Evolutionary conservation across 2,329 filamentous ascomycete species (phyloP).

Genomic region (Diaporthe ilicicola): DNA sequence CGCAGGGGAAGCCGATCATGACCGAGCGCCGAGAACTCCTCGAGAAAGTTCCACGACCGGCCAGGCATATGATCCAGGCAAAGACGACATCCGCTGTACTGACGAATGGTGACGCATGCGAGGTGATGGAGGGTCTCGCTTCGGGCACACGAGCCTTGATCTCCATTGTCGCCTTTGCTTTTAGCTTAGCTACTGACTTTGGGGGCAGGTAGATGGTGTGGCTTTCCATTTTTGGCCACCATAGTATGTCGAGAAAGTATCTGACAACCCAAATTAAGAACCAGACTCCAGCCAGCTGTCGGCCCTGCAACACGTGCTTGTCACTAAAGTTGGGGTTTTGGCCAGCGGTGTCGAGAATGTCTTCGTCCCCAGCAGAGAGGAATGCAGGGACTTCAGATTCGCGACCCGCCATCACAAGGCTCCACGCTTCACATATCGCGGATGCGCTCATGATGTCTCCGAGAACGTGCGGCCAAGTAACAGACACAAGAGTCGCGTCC

Average conservation of each 20-base stretch:
- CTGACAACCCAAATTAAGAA: not conserved
- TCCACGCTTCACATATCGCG: conserved; percentile 50
- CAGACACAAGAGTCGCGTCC: conserved; percentile 50
- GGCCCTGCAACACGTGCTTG: not conserved
- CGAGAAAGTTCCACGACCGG: not conserved
- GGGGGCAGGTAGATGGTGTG: not conserved
- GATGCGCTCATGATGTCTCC: conserved; percentile 50
- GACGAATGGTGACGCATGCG: not conserved
- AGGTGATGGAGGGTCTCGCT: not conserved
- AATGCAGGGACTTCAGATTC: conserved; percentile 1
- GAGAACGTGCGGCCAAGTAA: conserved; percentile 51
- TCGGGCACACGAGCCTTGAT: not conserved
- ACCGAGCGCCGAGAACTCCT: not conserved
- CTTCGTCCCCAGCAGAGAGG: not conserved
- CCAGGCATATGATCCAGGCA: not conserved
- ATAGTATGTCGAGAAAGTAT: not conserved
- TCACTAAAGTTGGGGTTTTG: not conserved
- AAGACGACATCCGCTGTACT: conserved; percentile 9
- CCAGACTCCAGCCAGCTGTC: not conserved
- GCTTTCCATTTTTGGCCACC: not conserved
- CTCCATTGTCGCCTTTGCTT: not conserved
- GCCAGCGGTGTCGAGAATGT: not conserved
- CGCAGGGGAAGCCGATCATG: conserved; percentile 13
- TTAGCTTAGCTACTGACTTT: not conserved
- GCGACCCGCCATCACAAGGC: conserved; percentile 36